Conservation (phyloP, 2,329 filamentous ascomycete species). For the Lithohypha guttulata region DNA sequence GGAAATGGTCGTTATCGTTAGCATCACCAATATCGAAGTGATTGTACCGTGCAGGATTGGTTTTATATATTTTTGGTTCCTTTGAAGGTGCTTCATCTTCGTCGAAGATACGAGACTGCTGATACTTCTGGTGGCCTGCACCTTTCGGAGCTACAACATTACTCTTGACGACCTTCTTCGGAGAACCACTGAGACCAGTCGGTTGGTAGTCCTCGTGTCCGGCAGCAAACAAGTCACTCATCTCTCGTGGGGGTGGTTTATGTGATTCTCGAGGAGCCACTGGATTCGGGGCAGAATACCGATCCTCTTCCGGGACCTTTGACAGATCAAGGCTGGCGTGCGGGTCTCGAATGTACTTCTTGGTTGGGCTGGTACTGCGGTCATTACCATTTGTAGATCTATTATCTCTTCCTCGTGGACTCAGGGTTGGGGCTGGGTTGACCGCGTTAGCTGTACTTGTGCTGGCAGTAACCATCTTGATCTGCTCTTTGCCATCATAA, state of each 20-base stretch:
- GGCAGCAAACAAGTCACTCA: slow-evolving; percentile 57
- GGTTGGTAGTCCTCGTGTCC: slow-evolving; percentile 31
- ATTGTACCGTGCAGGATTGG: slow-evolving; percentile 67
- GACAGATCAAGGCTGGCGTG: slow-evolving; percentile 27
- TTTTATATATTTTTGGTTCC: slow-evolving; percentile 36
- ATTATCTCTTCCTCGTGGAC: slow-evolving; percentile 16
- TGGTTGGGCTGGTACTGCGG: slow-evolving; percentile 27
- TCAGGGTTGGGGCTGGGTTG: slow-evolving; percentile 15
- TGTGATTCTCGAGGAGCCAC: slow-evolving; percentile 55
- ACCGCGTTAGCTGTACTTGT: slow-evolving; percentile 28
- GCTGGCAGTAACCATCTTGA: slow-evolving; percentile 57
- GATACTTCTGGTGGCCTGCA: slow-evolving; percentile 39
- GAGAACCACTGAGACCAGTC: slow-evolving; percentile 22
- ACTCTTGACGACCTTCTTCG: slow-evolving; percentile 15
- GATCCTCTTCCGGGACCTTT: slow-evolving; percentile 13
- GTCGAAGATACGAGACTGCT: slow-evolving; percentile 46
- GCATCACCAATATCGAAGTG: slow-evolving; percentile 69
- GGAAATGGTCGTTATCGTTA: slow-evolving; percentile 21
- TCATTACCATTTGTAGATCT: slow-evolving; percentile 14
- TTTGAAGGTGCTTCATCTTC: slow-evolving; percentile 40
- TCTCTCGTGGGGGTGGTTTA: slow-evolving; percentile 58
- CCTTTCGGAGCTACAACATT: slow-evolving; percentile 34
- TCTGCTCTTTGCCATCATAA: slow-evolving; percentile 72
- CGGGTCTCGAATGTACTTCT: slow-evolving; percentile 34
- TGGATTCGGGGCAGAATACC: slow-evolving; percentile 40